A percentile compares a stretch with the other conserved stretches of the same genome.
These are phyloP conservation scores for Diaporthe caulivora DNA, from an alignment of 2,329 filamentous ascomycete genomes.

Conservation along the genomic window DNA sequence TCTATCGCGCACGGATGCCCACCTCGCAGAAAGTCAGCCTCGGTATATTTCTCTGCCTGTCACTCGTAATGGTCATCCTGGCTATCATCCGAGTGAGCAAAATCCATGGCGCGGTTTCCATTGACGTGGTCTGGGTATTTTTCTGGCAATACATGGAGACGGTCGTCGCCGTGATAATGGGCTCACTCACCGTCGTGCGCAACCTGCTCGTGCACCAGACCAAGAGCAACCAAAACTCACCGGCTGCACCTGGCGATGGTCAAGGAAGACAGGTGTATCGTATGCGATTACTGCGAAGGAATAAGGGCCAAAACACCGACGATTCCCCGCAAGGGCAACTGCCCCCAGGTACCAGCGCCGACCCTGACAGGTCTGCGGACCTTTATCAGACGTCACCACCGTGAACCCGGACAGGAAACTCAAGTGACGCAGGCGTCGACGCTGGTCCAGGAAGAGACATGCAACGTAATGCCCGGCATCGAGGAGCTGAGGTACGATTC, in stretches of 20 bases:
- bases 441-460: background rate
- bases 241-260: background rate
- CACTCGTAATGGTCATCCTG: constrained; percentile 8
- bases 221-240: background rate
- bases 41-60: constrained; percentile 8
- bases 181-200: constrained; percentile 14
- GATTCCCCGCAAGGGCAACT: background rate
- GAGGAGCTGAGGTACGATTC: background rate
- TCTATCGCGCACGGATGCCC: constrained; percentile 19
- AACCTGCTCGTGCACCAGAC: constrained; percentile 15
- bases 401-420: background rate
- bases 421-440: background rate
- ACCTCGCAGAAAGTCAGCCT: constrained; percentile 12
- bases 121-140: constrained; percentile 1
- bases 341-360: background rate
- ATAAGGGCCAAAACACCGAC: background rate
- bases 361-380: background rate
- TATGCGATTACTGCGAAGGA: background rate
- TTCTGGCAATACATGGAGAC: constrained; percentile 25
- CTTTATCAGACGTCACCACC: background rate
- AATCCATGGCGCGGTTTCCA: background rate
- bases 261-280: background rate
- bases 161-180: constrained; percentile 6
- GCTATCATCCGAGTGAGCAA: constrained; percentile 11
- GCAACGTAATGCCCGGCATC: background rate